Evolutionary conservation across 257 asterid species (phyloP).

Genomic region (Lavandula angustifolia): DNA sequence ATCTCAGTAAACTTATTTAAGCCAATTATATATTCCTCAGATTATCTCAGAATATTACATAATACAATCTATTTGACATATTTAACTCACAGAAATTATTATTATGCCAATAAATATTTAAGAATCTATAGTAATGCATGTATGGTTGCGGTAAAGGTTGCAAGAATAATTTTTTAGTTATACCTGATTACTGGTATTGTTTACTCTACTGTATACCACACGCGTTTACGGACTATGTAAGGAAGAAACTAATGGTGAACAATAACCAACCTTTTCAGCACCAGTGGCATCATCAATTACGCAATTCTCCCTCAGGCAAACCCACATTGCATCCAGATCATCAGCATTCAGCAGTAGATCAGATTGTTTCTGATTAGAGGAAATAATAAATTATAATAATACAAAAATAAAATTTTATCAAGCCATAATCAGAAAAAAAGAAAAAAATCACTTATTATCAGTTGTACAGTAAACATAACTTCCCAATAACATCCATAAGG

Average conservation of each 20-base stretch:
- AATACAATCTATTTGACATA: neutral
- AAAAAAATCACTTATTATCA: neutral
- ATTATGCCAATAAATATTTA: conserved; percentile 9
- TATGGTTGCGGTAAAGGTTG: neutral
- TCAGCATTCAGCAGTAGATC: conserved; percentile 98
- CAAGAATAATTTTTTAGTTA: conserved; percentile 1
- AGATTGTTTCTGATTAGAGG: conserved; percentile 81
- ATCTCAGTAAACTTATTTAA: conserved; percentile 37
- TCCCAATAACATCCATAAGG: neutral
- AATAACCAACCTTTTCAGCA: conserved; percentile 82
- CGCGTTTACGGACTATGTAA: conserved; percentile 8
- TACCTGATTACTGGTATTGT: neutral
- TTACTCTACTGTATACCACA: neutral
- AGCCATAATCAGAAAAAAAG: neutral
- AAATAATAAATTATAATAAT: conserved; percentile 11
- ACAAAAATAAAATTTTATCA: conserved; percentile 13
- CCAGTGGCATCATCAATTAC: conserved; percentile 99
- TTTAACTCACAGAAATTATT: neutral
- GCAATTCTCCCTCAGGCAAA: conserved; percentile 95
- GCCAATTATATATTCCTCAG: conserved; percentile 23
- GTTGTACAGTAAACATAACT: conserved; percentile 10
- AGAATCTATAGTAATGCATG: neutral
- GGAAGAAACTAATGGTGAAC: conserved; percentile 14
- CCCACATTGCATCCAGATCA: conserved; percentile 99
- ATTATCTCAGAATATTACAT: neutral